Evolutionary conservation across 2,329 filamentous ascomycete genomes (phyloP).

Genomic region (Claviceps sp.): DNA sequence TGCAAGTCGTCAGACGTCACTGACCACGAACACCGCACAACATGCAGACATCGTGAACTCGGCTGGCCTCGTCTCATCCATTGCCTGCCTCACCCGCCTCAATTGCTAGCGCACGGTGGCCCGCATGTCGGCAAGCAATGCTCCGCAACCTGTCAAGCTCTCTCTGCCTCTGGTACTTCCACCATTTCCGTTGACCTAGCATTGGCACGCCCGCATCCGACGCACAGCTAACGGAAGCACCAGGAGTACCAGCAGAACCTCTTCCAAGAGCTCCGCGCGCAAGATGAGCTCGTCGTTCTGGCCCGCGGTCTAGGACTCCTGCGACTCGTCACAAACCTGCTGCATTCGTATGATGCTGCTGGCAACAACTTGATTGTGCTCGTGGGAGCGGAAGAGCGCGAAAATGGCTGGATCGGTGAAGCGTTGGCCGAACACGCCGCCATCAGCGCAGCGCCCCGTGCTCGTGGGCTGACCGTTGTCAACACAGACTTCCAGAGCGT

Average conservation of each 20-base stretch:
- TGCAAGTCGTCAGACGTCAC: neutral
- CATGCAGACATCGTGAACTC: neutral
- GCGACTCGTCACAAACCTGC: slow-evolving; percentile 84
- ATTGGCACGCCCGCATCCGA: neutral
- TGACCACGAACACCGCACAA: neutral
- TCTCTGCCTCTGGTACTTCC: slow-evolving; percentile 47
- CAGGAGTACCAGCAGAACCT: slow-evolving; percentile 88
- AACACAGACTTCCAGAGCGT: slow-evolving; percentile 93
- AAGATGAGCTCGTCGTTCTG: slow-evolving; percentile 89
- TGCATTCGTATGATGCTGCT: slow-evolving; percentile 92
- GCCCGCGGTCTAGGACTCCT: slow-evolving; percentile 86
- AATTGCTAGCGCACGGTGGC: slow-evolving; percentile 3
- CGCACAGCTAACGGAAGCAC: neutral
- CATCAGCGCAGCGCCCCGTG: slow-evolving; percentile 68
- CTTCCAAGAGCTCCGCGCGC: slow-evolving; percentile 75
- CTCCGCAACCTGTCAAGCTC: slow-evolving; percentile 61
- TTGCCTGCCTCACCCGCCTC: neutral
- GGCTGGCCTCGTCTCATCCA: neutral
- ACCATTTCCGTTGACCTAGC: neutral
- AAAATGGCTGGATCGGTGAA: slow-evolving; percentile 96
- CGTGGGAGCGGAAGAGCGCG: slow-evolving; percentile 78
- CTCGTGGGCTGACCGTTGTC: slow-evolving; percentile 76
- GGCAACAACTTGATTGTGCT: slow-evolving; percentile 87
- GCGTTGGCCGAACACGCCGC: slow-evolving; percentile 90
- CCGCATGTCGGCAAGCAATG: slow-evolving; percentile 39